Evolutionary conservation across 805 yeast species (phyloP).

Genomic region (Kuraishia molischiana): DNA sequence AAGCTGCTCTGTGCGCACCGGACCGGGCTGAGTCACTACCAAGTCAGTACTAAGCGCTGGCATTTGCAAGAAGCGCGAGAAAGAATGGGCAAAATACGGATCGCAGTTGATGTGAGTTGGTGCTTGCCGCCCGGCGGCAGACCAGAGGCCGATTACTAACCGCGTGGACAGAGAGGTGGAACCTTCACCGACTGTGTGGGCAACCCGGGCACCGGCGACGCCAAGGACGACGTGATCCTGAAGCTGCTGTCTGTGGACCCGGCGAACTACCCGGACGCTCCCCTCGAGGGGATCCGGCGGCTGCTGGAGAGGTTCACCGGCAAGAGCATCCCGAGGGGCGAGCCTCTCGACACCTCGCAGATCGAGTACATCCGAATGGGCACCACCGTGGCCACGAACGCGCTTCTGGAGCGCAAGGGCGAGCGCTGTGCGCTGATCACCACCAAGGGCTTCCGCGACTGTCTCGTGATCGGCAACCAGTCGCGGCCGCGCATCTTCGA

Average conservation of each 20-base stretch:
- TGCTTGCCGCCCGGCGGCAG: too few relatives aligned
- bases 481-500: constrained; percentile 88
- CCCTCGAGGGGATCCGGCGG: constrained; percentile 83
- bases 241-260: constrained; percentile 88
- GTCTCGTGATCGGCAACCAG: constrained; percentile 80
- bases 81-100: not conserved
- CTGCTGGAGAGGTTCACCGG: constrained; percentile 54
- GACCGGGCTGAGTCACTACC: too few relatives aligned
- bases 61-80: too few relatives aligned
- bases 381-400: constrained; percentile 94
- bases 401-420: constrained; percentile 87
- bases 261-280: constrained; percentile 79
- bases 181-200: constrained; percentile 78
- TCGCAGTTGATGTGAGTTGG: not conserved
- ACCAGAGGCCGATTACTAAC: not conserved
- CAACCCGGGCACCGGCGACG: constrained; percentile 35
- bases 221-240: constrained; percentile 51
- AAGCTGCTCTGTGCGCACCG: too few relatives aligned
- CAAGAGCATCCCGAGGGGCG: constrained; percentile 44
- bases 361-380: constrained; percentile 79
- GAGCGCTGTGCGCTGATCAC: constrained; percentile 79
- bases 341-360: constrained; percentile 48
- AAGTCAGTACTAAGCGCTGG: too few relatives aligned
- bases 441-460: constrained; percentile 83
- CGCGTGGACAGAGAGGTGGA: constrained; percentile 53